Base-by-base conservation (phyloP, 345 rosid genomes). In the Barbarea vulgaris region DNA sequence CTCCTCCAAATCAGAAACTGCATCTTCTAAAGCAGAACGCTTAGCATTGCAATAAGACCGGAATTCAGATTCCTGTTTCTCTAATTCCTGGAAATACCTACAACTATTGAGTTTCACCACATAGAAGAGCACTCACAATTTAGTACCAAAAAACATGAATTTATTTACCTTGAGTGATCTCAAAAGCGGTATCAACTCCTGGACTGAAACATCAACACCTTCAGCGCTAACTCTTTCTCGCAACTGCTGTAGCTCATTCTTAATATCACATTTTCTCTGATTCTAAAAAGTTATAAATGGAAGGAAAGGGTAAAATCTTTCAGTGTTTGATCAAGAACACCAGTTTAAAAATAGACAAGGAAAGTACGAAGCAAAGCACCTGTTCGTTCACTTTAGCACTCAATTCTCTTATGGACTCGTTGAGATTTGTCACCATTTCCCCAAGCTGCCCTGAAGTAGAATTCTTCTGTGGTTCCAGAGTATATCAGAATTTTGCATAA, bases 51-150 rank as follows among this genome's bases (percentile, higher is more conserved):
- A 72, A 54, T 51, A 30, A 69, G 83, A 75, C 74, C 65, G 78
- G 75, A 82, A 69, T 76, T 82, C 79, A 60, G 79, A 76, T 79
- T 86, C 89, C 74, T 83, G 70, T 70, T 39, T 82, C 74, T 86
- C 90, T 69, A 89, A 39, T 18, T 44, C 86, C 93, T 94, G 84
- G 4, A 67, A 7, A 63, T 14, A 39, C 14, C 54, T 17, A 34
- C 42, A 67, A 27, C n/a, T 52, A 56, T 5, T 77, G 24, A 64
- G 70, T 51, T 22, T 21, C 51, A 61, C 34, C 50, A 37, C 71
- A 55, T 9, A 31, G 28, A n/a, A n/a, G 2, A 50, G 19, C 52
- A 55, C 41, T 30, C 48, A 78, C 63, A 3, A 55, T 22, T 5
- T 15, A 8, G 54, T 15, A 2, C 57, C 28, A 36, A 27, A 48